Evolutionary conservation across 306 rosid genomes (phyloP), one percentile per base, ranked within the genome.

Genomic region (Hippophae rhamnoides): DNA sequence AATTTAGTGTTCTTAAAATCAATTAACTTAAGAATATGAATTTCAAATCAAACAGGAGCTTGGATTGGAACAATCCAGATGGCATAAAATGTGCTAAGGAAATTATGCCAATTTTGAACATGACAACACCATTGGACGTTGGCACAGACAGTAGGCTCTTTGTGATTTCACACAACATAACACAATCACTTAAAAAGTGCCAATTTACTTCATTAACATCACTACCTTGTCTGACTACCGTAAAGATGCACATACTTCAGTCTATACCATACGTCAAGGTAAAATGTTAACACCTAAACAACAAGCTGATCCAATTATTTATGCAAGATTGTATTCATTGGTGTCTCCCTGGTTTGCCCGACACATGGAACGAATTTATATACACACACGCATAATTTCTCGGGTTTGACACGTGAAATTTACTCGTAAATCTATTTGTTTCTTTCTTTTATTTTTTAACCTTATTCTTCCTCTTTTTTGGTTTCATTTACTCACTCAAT

Each of bases 301-400:
- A 61, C 84, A 83, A 53, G 82, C 98, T 13, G 87, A 92, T 56
- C 98, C 95, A 0, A 75, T 78, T 9, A 82, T 75, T 43, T 88
- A 78, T 40, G 99, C 99, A 0, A 0, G 96, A 92, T 57, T 92
- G 99, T 48, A 92, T 92, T 61, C 96, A 92, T 48, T 88, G 99
- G 99, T 92, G 98, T 56, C 81, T 92, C 9, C 99, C 96, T 3
- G 99, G 96, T 3, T 60, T 92, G 67, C 99, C 96, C 41, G 96
- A 88, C 70, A 92, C 93, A 2, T 88, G 96, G 99, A 92, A 92
- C 10, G 99, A 92, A 69, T 83, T 92, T 41, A 69, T 92, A 5
- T 92, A 85, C 57, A 48, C 57, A 48, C 99, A 13, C 88, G 70
- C 8, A 82, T 92, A 50, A 79, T 92, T 9, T 81, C 93, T 8